Evolutionary conservation across 108 stramenopile genomes (phyloP).

Genomic region (Nannochloropsis granulata): DNA sequence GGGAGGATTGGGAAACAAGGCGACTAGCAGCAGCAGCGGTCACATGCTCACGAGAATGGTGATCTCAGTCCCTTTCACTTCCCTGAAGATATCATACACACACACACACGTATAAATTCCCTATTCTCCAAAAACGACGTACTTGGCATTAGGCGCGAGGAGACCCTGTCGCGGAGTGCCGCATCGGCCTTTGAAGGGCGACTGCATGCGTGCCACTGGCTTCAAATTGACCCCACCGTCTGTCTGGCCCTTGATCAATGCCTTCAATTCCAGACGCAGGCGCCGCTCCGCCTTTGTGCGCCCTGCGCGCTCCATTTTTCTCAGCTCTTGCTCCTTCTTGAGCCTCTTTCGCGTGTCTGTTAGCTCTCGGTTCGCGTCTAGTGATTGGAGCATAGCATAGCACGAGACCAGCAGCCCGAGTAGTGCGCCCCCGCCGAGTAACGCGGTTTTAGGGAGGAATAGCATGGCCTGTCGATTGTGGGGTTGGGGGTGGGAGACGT

Average conservation of each 20-base stretch:
- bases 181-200: neutral
- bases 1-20: neutral
- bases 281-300: constrained; percentile 27
- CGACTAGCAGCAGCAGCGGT: too few species aligned
- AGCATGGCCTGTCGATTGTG: too few species aligned
- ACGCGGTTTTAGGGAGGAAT: too few species aligned
- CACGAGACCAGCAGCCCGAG: neutral
- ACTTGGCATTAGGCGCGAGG: neutral
- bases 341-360: neutral
- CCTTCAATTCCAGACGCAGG: constrained; percentile 3
- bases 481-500: too few species aligned
- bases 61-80: too few species aligned
- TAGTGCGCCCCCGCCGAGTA: too few species aligned
- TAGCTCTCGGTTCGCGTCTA: neutral
- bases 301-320: constrained; percentile 16
- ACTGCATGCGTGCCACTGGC: constrained; percentile 12
- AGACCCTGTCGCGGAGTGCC: neutral
- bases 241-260: neutral
- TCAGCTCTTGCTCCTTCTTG: constrained; percentile 1
- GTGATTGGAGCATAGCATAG: neutral
- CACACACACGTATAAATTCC: neutral
- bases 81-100: neutral
- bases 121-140: neutral
- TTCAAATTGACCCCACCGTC: constrained; percentile 6
- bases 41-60: too few species aligned